Evolutionary conservation across 148 eudicot species (phyloP).

Genomic region (Linanthus parryae): DNA sequence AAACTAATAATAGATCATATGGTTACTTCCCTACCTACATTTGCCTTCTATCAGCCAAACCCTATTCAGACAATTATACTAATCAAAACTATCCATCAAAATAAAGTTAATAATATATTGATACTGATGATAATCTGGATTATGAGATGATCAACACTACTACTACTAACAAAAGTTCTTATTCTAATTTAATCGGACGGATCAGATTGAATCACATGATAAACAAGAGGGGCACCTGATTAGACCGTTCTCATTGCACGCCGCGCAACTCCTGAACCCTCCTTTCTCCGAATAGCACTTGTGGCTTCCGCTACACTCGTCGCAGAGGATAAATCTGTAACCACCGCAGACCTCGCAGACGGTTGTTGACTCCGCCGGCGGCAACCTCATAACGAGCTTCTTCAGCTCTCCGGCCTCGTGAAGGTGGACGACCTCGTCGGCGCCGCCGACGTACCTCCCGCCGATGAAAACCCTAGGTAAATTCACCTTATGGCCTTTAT

Average conservation of each 20-base stretch:
- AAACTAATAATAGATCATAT: too few species aligned
- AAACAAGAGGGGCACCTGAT: slow-evolving; percentile 72
- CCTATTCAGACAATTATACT: too few species aligned
- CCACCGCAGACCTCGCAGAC: slow-evolving; percentile 71
- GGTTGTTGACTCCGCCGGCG: slow-evolving; percentile 22
- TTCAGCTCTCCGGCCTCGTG: slow-evolving; percentile 76
- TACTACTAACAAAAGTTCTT: too few species aligned
- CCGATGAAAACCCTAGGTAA: slow-evolving; percentile 71
- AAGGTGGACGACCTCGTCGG: slow-evolving; percentile 54
- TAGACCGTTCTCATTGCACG: slow-evolving; percentile 77
- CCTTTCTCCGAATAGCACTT: slow-evolving; percentile 47
- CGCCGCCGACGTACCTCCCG: slow-evolving; percentile 74
- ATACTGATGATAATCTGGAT: too few species aligned
- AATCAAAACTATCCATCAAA: too few species aligned
- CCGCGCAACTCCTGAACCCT: slow-evolving; percentile 51
- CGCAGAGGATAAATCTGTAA: slow-evolving; percentile 55
- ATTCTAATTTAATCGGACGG: too few species aligned
- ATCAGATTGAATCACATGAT: too few species aligned
- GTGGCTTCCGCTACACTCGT: slow-evolving; percentile 68
- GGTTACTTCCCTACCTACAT: too few species aligned
- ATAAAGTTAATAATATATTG: too few species aligned
- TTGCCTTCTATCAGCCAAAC: too few species aligned
- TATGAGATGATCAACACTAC: too few species aligned
- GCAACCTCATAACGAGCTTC: slow-evolving; percentile 39
- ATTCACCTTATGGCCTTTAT: slow-evolving; percentile 9